These are phyloP conservation scores for Suillus paluster DNA, from an alignment of 768 basidiomycete genomes.

Conservation along the genomic window DNA sequence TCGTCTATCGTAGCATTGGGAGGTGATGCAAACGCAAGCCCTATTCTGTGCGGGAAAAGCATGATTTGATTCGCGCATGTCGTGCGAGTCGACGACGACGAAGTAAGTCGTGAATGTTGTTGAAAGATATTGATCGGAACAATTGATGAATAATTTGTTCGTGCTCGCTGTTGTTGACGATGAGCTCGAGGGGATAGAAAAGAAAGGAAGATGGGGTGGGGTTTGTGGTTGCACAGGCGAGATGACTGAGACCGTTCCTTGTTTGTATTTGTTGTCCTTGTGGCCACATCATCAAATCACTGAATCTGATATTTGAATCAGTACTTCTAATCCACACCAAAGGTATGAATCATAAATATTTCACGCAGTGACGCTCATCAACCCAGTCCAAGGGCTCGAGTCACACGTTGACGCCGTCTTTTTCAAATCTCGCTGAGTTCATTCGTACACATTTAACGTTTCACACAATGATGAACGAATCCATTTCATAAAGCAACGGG, in stretches of 20 bases:
- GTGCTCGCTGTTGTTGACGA: conserved; percentile 1
- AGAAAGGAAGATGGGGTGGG: conserved; percentile 19
- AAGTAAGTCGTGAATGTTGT: conserved; percentile 15
- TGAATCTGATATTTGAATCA: no score
- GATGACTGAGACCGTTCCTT: conserved; percentile 38
- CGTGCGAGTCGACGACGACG: conserved; percentile 22
- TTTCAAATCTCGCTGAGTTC: no score
- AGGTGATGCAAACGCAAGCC: conserved; percentile 93
- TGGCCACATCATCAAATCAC: conserved; percentile 23
- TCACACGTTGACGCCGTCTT: no score
- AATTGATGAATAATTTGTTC: conserved; percentile 18
- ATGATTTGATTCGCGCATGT: conserved; percentile 95
- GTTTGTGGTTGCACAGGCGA: conserved; percentile 33
- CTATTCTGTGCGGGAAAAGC: conserved; percentile 94
- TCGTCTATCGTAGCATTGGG: conserved; percentile 92
- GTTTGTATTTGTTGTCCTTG: conserved; percentile 32
- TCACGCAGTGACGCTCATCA: no score
- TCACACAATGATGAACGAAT: no score
- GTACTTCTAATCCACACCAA: no score
- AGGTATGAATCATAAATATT: no score
- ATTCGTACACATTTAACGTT: no score
- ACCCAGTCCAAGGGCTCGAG: no score
- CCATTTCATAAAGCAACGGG: no score
- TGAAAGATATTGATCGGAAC: neutral
- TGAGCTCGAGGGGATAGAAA: conserved; percentile 13